These are phyloP conservation scores for Penicillium subrubescens DNA, from an alignment of 495 filamentous ascomycete genomes.

Conservation along the genomic window DNA sequence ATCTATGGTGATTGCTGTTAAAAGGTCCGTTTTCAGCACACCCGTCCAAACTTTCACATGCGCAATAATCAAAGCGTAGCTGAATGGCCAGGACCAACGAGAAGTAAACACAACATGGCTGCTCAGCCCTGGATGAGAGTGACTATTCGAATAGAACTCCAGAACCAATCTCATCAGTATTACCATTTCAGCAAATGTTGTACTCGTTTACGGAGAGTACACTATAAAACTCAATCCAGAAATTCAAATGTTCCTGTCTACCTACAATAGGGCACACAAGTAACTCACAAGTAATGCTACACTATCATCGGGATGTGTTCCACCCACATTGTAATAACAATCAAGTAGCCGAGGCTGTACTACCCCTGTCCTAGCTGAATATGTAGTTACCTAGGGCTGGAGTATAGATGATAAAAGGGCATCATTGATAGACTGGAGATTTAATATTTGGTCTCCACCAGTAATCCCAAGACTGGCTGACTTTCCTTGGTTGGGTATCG, in stretches of 20 bases:
- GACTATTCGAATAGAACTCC: neutral
- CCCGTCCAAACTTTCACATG: conserved; percentile 12
- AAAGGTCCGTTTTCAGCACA: neutral
- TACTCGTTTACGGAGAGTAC: neutral
- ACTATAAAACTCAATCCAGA: neutral
- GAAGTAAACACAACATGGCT: neutral
- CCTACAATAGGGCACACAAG: neutral
- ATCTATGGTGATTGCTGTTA: neutral
- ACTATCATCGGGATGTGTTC: neutral
- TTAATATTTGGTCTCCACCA: neutral
- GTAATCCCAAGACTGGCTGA: neutral
- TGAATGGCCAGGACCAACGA: neutral
- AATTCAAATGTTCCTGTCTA: neutral
- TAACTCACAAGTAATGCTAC: neutral
- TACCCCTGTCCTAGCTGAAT: neutral
- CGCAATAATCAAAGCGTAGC: neutral
- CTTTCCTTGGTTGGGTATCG: neutral
- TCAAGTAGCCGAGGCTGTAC: conserved; percentile 4
- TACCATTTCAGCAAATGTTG: neutral
- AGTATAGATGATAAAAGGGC: neutral
- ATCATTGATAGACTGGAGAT: neutral
- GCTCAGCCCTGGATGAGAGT: neutral
- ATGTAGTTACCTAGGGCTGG: neutral
- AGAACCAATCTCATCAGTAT: neutral
- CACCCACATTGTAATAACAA: neutral